Base-by-base conservation (phyloP, 805 yeast species). In the Kodamaea kaohsiungensis region DNA sequence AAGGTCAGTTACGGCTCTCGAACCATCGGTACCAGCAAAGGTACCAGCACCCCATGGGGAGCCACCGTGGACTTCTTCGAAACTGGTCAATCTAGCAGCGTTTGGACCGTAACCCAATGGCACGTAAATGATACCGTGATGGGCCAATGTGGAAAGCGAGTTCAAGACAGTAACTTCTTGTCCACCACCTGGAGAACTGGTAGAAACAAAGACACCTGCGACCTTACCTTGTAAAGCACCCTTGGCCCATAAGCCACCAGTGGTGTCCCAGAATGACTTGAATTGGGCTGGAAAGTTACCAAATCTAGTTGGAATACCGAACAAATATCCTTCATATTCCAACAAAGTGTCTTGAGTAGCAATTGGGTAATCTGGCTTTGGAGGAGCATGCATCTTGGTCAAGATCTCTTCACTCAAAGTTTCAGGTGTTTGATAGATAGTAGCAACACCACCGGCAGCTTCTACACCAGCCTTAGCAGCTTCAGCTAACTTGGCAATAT, bases 41-140 rank as follows among this genome's bases (percentile, higher is more conserved):
- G 89, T 76, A 66, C 93, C 95, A 45, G 96, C 91, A 72, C 96
- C 96, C 88, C 91, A 90, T 51, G 96, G 82, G 53, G 92, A 83
- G 63, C 88, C 87, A 63, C 96, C 96, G 66, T 87, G 92, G 53
- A 80, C 78, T 73, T 86, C 92, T 18, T 77, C 79, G 53, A 87
- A 65, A 69, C 79, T 79, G 59, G 82, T 61, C 63, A 85, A 69
- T 56, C 81, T 80, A 48, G 81, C 79, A 66, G 84, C 83, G 42
- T 77, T 79, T 39, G 77, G 70, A 51, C 79, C 84, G 74, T 81
- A 82, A 66, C 96, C 96, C 62, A 89, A 79, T 58, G 96, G 96
- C 55, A 90, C 84, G 69, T 71, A 89, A 60, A 86, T 75, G 76
- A 89, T 79, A 67, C 96, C 96, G 66, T 89, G 96, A 71, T 90